Conservation (phyloP, 2,329 filamentous ascomycete genomes). For the Trichoderma sp. region DNA sequence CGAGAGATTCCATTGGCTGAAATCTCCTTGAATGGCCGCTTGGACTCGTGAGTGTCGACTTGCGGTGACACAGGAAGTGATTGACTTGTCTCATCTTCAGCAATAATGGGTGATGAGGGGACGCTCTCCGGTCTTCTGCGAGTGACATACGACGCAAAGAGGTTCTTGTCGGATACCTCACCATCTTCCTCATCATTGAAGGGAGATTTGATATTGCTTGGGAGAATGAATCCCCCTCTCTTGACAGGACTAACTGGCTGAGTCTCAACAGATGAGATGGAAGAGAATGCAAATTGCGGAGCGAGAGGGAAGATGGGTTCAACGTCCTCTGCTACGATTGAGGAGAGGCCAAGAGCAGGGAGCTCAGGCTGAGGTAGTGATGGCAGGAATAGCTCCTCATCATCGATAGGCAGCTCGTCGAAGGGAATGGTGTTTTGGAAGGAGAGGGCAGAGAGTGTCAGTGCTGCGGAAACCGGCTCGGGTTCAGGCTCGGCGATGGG, state of each 20-base stretch:
- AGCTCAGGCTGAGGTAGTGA: conserved; percentile 1
- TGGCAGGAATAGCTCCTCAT: not conserved
- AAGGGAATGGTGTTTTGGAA: conserved; percentile 38
- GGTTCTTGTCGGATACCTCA: conserved; percentile 40
- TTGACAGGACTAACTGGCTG: conserved; percentile 48
- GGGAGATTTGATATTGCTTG: conserved; percentile 42
- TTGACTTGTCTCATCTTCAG: conserved; percentile 63
- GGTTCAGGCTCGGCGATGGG: conserved; percentile 35
- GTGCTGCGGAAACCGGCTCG: conserved; percentile 23
- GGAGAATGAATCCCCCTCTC: conserved; percentile 57
- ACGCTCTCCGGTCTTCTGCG: conserved; percentile 43
- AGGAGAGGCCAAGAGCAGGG: conserved; percentile 37
- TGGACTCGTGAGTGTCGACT: conserved; percentile 52
- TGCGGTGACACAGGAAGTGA: conserved; percentile 42
- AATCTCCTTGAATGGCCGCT: conserved; percentile 60
- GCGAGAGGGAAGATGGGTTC: conserved; percentile 29
- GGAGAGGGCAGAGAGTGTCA: conserved; percentile 33
- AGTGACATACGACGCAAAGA: conserved; percentile 45
- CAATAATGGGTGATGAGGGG: conserved; percentile 47
- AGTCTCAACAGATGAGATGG: conserved; percentile 46
- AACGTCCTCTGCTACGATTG: conserved; percentile 36
- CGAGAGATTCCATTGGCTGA: conserved; percentile 55
- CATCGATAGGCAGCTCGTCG: conserved; percentile 22
- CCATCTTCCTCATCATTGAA: conserved; percentile 34
- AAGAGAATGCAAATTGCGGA: conserved; percentile 43